Percentiles rank a stretch among this genome's conserved stretches.
Evolutionary conservation across 2,329 filamentous ascomycete genomes (phyloP).

Genomic region (Colletotrichum sp.): DNA sequence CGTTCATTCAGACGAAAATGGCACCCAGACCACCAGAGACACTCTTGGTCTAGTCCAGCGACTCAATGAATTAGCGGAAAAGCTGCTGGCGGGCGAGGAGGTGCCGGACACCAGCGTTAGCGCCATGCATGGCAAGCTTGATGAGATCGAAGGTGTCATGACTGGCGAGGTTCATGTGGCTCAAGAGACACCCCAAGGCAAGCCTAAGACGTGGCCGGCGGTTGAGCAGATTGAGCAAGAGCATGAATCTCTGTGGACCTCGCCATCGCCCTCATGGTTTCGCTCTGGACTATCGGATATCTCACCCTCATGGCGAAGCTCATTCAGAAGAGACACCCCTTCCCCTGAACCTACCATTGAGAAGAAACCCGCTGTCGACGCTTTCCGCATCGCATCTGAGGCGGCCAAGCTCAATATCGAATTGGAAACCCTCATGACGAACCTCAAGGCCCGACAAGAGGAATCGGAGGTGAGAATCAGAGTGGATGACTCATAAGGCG

Average conservation of each 20-base stretch:
- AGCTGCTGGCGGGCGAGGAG: conserved; percentile 35
- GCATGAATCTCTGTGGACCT: conserved; percentile 33
- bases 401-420: conserved; percentile 54
- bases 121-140: conserved; percentile 34
- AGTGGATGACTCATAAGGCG: background rate
- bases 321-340: conserved; percentile 27
- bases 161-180: conserved; percentile 6
- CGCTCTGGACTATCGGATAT: conserved; percentile 45
- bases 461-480: conserved; percentile 58
- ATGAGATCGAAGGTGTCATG: conserved; percentile 39
- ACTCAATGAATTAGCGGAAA: conserved; percentile 42
- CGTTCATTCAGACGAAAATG: conserved; percentile 15
- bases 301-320: conserved; percentile 35
- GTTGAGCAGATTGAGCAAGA: conserved; percentile 18
- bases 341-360: conserved; percentile 2
- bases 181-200: conserved; percentile 13
- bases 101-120: conserved; percentile 40
- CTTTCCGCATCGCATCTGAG: conserved; percentile 38
- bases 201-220: conserved; percentile 21
- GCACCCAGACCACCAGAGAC: conserved; percentile 34
- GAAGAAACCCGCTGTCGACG: conserved; percentile 33
- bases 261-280: conserved; percentile 39
- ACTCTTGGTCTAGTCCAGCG: conserved; percentile 45
- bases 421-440: conserved; percentile 53
- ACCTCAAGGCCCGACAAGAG: conserved; percentile 60